Evolutionary conservation across 768 basidiomycete genomes (phyloP), one percentile per base, ranked within the genome.

Genomic region (Lentinula lateritia): DNA sequence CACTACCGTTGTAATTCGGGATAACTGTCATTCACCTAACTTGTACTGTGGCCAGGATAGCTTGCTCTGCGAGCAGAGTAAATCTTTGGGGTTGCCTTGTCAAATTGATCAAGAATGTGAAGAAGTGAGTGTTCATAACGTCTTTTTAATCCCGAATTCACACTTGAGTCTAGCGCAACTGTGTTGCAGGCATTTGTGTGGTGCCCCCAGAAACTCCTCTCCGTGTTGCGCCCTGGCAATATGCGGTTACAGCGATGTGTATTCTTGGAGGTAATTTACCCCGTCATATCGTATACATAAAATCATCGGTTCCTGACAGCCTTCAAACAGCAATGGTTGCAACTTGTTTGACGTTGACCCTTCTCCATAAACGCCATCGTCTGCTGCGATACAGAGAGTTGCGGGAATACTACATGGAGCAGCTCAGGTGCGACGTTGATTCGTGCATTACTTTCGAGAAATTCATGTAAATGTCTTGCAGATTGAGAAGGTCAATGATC

Each of bases 11-110:
- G 74, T 88, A n/a, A 78, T 80, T 28, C 75, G 86, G 56, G 77
- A 81, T 66, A 87, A 89, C 68, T 89, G 87, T 68, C 75, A 73
- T 13, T 78, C 76, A 5, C 77, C 82, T 2, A 73, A 71, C 10
- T 71, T 83, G 7, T 87, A 83, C 70, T 89, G 88, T 69, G 83
- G 84, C 62, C 73, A 77, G 6, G 65, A 67, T 1, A 60, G 72
- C 2, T 62, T 72, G 23, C 72, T 77, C 7, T 89, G 87, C 64
- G 67, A 81, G 52, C 71, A 70, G 54, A 76, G 75, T 38, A 81
- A 81, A 63, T 61, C 65, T 1, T 36, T 83, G 23, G 81, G 80
- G 0, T 67, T 63, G 5, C 57, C 69, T 0, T 89, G 88, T 66
- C 63, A 64, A 5, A 75, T 75, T 9, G 85, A 89, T 67, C 77